These are phyloP conservation scores for Carex arenaria DNA, from an alignment of 202 grass and related monocot genomes.

Conservation along the genomic window DNA sequence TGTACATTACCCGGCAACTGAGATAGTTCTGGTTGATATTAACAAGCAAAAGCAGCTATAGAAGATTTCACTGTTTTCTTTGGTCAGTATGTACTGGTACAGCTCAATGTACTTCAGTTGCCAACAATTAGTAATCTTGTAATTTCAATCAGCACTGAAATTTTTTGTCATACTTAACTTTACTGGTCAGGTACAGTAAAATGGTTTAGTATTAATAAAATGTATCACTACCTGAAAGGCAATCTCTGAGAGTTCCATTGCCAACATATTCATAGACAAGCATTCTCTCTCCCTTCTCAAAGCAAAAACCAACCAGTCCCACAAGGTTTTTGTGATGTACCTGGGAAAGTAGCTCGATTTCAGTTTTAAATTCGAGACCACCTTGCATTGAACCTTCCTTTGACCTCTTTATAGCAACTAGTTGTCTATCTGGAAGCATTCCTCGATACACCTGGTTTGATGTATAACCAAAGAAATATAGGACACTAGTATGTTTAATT, in stretches of 20 bases:
- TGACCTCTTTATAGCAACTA: conserved; percentile 82
- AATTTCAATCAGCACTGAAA: background rate
- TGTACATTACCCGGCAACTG: background rate
- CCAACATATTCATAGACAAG: conserved; percentile 83
- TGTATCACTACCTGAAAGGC: conserved; percentile 47
- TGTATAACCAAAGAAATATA: conserved; percentile 2
- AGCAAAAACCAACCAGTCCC: conserved; percentile 79
- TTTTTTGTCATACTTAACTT: background rate
- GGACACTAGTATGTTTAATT: background rate
- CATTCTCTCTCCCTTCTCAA: conserved; percentile 73
- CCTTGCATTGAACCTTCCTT: conserved; percentile 83
- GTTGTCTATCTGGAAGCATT: conserved; percentile 48
- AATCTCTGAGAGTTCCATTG: conserved; percentile 71
- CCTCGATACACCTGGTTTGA: conserved; percentile 69
- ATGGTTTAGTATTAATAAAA: background rate
- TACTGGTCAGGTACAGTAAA: background rate
- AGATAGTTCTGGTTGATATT: background rate
- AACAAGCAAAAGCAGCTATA: background rate
- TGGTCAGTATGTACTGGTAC: background rate
- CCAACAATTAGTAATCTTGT: background rate
- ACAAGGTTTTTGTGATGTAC: conserved; percentile 96
- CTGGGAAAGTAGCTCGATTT: conserved; percentile 81
- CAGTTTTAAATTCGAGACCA: conserved; percentile 87
- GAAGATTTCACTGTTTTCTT: background rate
- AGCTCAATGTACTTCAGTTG: background rate